A percentile compares a stretch with the other conserved stretches of the same genome.
phyloP scores from a whole-genome alignment of 805 yeast species.

The Barnettozyma wickerhamii region DNA sequence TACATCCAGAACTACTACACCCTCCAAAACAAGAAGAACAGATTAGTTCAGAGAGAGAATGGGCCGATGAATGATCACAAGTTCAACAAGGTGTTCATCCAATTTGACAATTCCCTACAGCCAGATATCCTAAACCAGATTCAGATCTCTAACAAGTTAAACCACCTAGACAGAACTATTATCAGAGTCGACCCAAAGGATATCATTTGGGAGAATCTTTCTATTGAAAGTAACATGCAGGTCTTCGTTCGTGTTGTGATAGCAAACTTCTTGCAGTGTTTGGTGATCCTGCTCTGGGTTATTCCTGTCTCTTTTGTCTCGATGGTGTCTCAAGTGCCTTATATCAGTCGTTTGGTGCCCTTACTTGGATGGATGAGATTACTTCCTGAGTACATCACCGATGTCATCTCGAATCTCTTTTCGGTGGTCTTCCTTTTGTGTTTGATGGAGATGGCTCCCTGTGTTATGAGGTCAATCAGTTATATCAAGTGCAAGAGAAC shows the following conservation, averaged over 20 bases:
- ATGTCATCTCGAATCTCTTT: slow-evolving; percentile 53
- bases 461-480: slow-evolving; percentile 50
- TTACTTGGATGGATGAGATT: slow-evolving; percentile 49
- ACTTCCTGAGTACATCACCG: slow-evolving; percentile 50
- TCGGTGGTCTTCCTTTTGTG: slow-evolving; percentile 65
- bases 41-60: slow-evolving; percentile 17
- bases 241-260: slow-evolving; percentile 35
- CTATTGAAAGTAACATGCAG: slow-evolving; percentile 33
- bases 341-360: slow-evolving; percentile 58
- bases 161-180: slow-evolving; percentile 38
- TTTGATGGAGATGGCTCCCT: slow-evolving; percentile 60
- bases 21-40: slow-evolving; percentile 10
- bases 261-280: slow-evolving; percentile 43
- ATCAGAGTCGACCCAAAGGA: slow-evolving; percentile 62
- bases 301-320: slow-evolving; percentile 82
- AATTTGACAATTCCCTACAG: slow-evolving; percentile 51
- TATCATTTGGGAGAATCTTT: slow-evolving; percentile 65
- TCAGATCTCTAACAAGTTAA: slow-evolving; percentile 39
- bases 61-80: slow-evolving; percentile 24
- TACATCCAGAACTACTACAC: slow-evolving; percentile 9
- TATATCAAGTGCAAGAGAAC: slow-evolving; percentile 55
- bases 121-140: slow-evolving; percentile 66
- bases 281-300: slow-evolving; percentile 64
- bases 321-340: slow-evolving; percentile 67
- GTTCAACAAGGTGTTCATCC: slow-evolving; percentile 51